Percentiles rank a stretch among this genome's conserved stretches.
Evolutionary conservation across 2,329 filamentous ascomycete species (phyloP).

Genomic region (Arthrobotrys musiformis): DNA sequence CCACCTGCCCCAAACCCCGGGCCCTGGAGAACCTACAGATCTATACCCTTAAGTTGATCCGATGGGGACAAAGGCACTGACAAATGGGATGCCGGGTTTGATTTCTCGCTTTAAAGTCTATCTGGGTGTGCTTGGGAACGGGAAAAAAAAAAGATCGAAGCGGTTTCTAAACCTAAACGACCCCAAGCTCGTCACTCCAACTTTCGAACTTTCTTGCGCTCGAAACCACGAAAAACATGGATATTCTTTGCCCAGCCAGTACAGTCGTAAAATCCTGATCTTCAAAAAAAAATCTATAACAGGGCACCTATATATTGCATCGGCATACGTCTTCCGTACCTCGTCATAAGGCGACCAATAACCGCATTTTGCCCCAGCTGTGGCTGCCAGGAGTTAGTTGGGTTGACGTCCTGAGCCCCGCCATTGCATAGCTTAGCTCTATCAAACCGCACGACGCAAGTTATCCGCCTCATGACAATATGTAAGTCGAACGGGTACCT

Average conservation of each 20-base stretch:
- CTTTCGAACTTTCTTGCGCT: not conserved
- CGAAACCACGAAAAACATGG: slow-evolving; percentile 14
- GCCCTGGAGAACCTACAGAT: slow-evolving; percentile 32
- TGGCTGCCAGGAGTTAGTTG: not conserved
- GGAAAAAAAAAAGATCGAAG: slow-evolving; percentile 24
- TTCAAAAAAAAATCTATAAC: not conserved
- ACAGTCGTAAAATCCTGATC: slow-evolving; percentile 8
- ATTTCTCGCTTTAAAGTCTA: slow-evolving; percentile 33
- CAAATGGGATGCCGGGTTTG: slow-evolving; percentile 26
- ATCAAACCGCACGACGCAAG: not conserved
- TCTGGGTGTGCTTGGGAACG: slow-evolving; percentile 35
- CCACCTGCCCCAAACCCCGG: slow-evolving; percentile 14
- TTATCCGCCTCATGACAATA: not conserved
- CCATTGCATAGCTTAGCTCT: not conserved
- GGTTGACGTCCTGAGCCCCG: not conserved
- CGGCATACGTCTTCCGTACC: not conserved
- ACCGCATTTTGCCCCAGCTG: not conserved
- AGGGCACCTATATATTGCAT: not conserved
- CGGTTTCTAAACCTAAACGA: slow-evolving; percentile 36
- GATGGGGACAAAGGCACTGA: slow-evolving; percentile 3
- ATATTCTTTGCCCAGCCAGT: not conserved
- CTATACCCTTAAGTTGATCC: slow-evolving; percentile 21
- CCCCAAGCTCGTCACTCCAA: slow-evolving; percentile 22
- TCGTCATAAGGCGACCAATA: slow-evolving; percentile 4
- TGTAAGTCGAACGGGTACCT: not conserved